Base-by-base conservation (phyloP, 1,284 basidiomycete species). In the Kwoniella shivajii region DNA sequence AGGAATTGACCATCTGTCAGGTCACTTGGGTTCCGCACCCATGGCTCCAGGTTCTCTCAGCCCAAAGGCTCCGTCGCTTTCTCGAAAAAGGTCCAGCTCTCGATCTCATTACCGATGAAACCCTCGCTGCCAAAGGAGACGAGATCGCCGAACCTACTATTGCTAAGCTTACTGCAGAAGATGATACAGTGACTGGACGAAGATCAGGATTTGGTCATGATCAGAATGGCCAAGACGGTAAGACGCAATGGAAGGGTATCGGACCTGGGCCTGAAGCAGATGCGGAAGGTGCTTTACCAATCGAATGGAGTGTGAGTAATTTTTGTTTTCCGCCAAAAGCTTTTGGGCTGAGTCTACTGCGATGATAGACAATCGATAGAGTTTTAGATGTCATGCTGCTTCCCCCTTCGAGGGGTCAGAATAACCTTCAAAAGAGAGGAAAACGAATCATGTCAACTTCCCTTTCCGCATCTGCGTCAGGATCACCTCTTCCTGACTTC, bases 11-110 rank as follows among this genome's bases (percentile, higher is more conserved):
- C 45, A 60, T 56, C 43, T 52, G 50, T 45, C 59, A 75, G 68
- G 64, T 73, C 16, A 67, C 86, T 64, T 95, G 92, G 92, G 90
- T 94, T 1, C 88, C 92, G 18, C 92, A 95, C 69, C 86, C 88
- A 78, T 96, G 90, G 90, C 80, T 96, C 0, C 78, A 86, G 29
- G 84, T 87, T 3, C 85, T 84, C 9, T 80, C 85, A 46, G 70
- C 76, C 4, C 69, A 73, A 14, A 89, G 86, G 68, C 79, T 96
- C 54, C 85, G 86, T 62, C 84, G 89, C 72, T 97, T 95, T 75
- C 80, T 95, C 31, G 66, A 74, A 6, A 80, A 81, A 18, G 91
- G 92, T 1, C 80, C 88, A 0, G 84, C 82, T 64, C 82, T 92
- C n/a, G 80, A 85, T 26, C 78, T 92, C 30, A 76, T 90, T 4